Evolutionary conservation across 2,329 filamentous ascomycete species (phyloP).

Genomic region (Ustulina deusta): DNA sequence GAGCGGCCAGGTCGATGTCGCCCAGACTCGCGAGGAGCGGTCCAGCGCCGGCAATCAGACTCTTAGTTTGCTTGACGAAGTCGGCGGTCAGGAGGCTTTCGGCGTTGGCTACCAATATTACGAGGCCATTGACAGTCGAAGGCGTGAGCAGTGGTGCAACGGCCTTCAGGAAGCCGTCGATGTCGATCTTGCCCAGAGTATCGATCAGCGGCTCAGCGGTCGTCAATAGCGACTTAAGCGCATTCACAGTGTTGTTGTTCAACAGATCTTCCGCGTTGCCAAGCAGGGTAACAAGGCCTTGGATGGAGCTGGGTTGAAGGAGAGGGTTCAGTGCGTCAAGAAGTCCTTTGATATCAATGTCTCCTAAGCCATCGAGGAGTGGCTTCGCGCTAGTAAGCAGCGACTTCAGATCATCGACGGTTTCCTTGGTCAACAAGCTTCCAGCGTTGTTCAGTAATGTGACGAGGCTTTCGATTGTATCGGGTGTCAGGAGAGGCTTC

Average conservation of each 20-base stretch:
- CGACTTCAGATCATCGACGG: slow-evolving; percentile 36
- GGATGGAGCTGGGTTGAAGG: slow-evolving; percentile 49
- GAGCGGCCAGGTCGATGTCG: slow-evolving; percentile 50
- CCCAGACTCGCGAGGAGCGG: slow-evolving; percentile 51
- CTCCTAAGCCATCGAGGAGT: slow-evolving; percentile 33
- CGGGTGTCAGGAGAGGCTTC: slow-evolving; percentile 49
- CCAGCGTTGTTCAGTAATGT: slow-evolving; percentile 36
- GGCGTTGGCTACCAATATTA: slow-evolving; percentile 52
- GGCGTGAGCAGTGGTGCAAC: slow-evolving; percentile 52
- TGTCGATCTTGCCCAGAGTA: slow-evolving; percentile 51
- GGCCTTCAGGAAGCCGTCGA: slow-evolving; percentile 51
- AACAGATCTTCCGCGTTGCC: slow-evolving; percentile 50
- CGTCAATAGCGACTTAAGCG: slow-evolving; percentile 47
- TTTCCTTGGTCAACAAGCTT: slow-evolving; percentile 35
- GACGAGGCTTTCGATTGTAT: slow-evolving; percentile 38
- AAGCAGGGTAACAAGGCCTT: slow-evolving; percentile 49
- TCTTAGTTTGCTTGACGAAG: slow-evolving; percentile 44
- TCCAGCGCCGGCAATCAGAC: slow-evolving; percentile 44
- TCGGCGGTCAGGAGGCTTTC: slow-evolving; percentile 52
- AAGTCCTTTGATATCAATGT: slow-evolving; percentile 48
- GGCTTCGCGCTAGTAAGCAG: slow-evolving; percentile 33
- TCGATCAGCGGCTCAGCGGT: slow-evolving; percentile 51
- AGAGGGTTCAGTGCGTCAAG: slow-evolving; percentile 54
- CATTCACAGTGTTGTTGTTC: slow-evolving; percentile 46
- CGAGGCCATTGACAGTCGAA: slow-evolving; percentile 43